A percentile compares a stretch with the other conserved stretches of the same genome.
Conservation (phyloP, 148 eudicot genomes). For the Nyssa sinensis region DNA sequence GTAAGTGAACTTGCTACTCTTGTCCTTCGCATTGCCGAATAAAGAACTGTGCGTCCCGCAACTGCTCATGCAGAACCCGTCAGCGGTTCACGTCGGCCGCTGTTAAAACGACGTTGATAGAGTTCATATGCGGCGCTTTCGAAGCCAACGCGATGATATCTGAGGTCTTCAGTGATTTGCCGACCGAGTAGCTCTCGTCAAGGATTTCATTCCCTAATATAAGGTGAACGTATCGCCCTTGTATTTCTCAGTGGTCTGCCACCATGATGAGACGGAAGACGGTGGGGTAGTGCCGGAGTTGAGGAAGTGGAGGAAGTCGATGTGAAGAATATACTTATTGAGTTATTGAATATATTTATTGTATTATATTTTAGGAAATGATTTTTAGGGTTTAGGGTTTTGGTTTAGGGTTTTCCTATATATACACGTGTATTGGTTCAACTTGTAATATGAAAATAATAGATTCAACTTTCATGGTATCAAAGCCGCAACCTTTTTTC, state of each 20-base stretch:
- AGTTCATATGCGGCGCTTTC: not conserved
- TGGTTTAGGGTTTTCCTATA: too few relatives aligned
- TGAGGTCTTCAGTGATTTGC: slow-evolving; percentile 35
- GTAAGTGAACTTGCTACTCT: slow-evolving; percentile 26
- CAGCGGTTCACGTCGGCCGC: slow-evolving; percentile 57
- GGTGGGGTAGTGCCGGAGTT: slow-evolving; percentile 23
- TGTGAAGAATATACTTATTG: too few relatives aligned
- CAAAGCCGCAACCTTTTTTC: too few relatives aligned
- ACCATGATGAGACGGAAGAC: slow-evolving; percentile 68
- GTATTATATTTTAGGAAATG: too few relatives aligned
- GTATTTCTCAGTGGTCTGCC: slow-evolving; percentile 63
- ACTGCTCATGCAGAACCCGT: slow-evolving; percentile 71
- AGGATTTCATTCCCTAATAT: slow-evolving; percentile 40
- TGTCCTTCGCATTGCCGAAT: slow-evolving; percentile 16
- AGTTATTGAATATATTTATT: too few relatives aligned
- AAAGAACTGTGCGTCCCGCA: slow-evolving; percentile 72
- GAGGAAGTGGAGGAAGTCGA: slow-evolving; percentile 58
- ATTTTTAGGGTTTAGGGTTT: too few relatives aligned
- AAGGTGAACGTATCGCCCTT: slow-evolving; percentile 35
- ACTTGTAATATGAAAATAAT: too few relatives aligned
- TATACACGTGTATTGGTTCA: too few relatives aligned
- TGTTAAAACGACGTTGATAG: slow-evolving; percentile 50
- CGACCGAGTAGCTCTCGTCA: slow-evolving; percentile 45
- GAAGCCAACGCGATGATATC: slow-evolving; percentile 39
- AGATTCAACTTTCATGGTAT: too few relatives aligned